Conservation (phyloP, 345 rosid genomes). For the Clausena lansium region DNA sequence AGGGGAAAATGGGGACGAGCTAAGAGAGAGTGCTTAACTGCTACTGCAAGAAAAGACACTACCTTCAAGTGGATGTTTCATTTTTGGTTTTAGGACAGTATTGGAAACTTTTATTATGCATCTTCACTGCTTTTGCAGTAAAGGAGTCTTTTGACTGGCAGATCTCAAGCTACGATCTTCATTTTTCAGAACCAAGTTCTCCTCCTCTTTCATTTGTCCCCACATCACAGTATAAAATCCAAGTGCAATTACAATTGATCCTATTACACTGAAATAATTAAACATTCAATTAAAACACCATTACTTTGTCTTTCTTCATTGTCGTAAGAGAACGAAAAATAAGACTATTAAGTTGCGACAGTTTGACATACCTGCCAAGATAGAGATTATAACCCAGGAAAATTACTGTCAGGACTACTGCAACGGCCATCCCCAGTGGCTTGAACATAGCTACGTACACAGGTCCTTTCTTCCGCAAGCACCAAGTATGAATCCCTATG, state of each 20-base stretch:
- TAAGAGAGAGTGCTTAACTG: no score
- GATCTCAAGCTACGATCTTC: slow-evolving; percentile 19
- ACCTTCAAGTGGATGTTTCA: background rate
- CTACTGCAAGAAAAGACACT: no score
- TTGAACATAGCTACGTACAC: slow-evolving; percentile 44
- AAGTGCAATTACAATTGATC: slow-evolving; percentile 29
- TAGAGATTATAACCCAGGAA: slow-evolving; percentile 35
- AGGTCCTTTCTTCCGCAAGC: slow-evolving; percentile 37
- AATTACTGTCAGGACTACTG: slow-evolving; percentile 24
- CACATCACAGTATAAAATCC: slow-evolving; percentile 37
- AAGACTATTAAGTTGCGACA: background rate
- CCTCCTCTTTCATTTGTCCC: slow-evolving; percentile 32
- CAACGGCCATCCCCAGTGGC: slow-evolving; percentile 43
- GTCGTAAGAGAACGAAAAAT: background rate
- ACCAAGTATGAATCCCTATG: slow-evolving; percentile 39
- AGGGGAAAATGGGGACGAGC: no score
- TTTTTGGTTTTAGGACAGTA: background rate
- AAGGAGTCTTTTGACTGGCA: slow-evolving; percentile 17
- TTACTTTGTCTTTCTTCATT: background rate
- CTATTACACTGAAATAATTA: slow-evolving; percentile 28
- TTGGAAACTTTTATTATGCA: background rate
- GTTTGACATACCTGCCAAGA: slow-evolving; percentile 35
- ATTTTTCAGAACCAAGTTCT: background rate
- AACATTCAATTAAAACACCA: background rate
- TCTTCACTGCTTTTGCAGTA: slow-evolving; percentile 17